Conservation (phyloP, 257 asterid species). For the Capsicum chinense region DNA sequence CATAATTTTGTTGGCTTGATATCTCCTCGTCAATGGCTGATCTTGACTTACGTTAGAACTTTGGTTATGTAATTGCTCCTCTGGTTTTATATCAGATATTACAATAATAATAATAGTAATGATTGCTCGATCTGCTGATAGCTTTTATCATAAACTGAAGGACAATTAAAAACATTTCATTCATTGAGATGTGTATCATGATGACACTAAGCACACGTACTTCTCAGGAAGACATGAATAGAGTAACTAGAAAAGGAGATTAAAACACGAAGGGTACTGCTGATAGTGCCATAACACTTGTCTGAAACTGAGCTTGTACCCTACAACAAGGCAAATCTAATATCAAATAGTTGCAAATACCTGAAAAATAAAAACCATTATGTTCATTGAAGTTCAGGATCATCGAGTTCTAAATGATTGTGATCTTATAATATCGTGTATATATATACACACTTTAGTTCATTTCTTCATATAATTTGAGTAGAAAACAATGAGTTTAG, state of each 20-base stretch:
- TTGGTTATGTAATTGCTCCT: background rate
- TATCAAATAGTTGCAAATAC: background rate
- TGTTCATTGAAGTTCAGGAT: no score
- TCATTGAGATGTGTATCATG: background rate
- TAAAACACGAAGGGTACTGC: conserved; percentile 20
- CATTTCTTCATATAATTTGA: background rate
- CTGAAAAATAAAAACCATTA: no score
- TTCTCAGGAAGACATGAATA: background rate
- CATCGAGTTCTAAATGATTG: background rate
- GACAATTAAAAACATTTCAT: background rate
- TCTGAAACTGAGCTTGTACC: conserved; percentile 24
- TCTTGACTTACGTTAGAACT: background rate
- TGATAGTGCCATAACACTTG: conserved; percentile 24
- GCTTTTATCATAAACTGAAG: conserved; percentile 3
- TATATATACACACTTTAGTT: background rate
- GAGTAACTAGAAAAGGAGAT: background rate
- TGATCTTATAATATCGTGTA: background rate
- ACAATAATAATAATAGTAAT: background rate
- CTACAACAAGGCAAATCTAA: conserved; percentile 21
- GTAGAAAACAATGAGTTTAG: background rate
- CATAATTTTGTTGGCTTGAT: background rate
- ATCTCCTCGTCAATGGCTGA: background rate
- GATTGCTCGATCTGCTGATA: background rate
- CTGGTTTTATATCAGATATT: background rate
- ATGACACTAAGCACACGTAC: background rate